phyloP scores from a whole-genome alignment of 495 filamentous ascomycete species.

The Trichoderma asperelloides region DNA sequence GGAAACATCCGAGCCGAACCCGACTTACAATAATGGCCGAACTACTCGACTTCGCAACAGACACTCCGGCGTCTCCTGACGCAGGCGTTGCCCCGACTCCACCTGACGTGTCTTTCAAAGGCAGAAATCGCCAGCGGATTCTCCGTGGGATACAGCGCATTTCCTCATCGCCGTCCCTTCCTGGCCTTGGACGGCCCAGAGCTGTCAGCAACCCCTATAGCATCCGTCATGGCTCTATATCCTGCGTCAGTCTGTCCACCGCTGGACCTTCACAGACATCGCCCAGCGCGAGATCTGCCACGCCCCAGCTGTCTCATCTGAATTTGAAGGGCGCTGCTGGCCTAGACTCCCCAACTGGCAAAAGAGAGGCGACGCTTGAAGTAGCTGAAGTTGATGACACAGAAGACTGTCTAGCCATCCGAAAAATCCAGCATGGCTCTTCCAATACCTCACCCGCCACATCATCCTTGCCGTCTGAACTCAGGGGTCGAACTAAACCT shows the following conservation, averaged over 20 bases:
- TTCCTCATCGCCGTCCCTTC: slow-evolving; percentile 73
- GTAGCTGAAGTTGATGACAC: slow-evolving; percentile 17
- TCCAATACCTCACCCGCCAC: slow-evolving; percentile 32
- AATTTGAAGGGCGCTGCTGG: slow-evolving; percentile 42
- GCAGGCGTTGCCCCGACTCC: not conserved
- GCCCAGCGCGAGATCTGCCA: slow-evolving; percentile 34
- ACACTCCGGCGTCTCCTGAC: not conserved
- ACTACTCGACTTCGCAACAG: not conserved
- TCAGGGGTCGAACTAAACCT: slow-evolving; percentile 20
- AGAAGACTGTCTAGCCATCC: slow-evolving; percentile 26
- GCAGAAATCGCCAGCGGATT: slow-evolving; percentile 65
- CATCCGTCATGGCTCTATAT: slow-evolving; percentile 45
- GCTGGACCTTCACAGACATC: slow-evolving; percentile 16
- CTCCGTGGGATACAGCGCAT: slow-evolving; percentile 79
- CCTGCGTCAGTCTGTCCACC: slow-evolving; percentile 74
- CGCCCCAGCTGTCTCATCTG: not conserved
- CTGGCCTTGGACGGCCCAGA: slow-evolving; percentile 53
- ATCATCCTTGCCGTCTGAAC: slow-evolving; percentile 56
- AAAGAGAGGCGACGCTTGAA: slow-evolving; percentile 25
- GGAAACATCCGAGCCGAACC: not conserved
- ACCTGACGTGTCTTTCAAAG: slow-evolving; percentile 48
- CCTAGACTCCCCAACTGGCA: slow-evolving; percentile 44
- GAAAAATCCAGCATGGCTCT: slow-evolving; percentile 22
- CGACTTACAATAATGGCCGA: not conserved
- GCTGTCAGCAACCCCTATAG: slow-evolving; percentile 57